Conservation (phyloP, 371 early-diverging fungal species). For the Parasitella parasitica region DNA sequence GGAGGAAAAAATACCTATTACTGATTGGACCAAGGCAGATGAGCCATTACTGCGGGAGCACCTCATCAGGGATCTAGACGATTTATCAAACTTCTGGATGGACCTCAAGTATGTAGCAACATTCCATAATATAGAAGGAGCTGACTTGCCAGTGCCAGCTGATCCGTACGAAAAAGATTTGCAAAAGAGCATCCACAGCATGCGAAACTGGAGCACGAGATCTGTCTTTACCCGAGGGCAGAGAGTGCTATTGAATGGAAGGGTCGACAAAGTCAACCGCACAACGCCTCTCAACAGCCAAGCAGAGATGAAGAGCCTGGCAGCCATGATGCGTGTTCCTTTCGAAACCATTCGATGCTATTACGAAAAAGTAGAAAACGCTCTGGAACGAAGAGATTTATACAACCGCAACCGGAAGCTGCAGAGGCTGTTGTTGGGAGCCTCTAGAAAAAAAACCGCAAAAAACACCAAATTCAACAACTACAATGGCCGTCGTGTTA, state of each 20-base stretch:
- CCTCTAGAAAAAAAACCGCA: neutral
- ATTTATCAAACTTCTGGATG: constrained; percentile 38
- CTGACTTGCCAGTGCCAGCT: neutral
- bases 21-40: constrained; percentile 1
- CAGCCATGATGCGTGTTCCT: neutral
- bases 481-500: constrained; percentile 3
- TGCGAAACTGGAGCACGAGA: neutral
- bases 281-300: constrained; percentile 5
- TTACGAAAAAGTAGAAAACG: constrained; percentile 5
- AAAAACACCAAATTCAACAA: neutral
- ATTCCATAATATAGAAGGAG: neutral
- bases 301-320: neutral
- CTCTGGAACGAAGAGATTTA: neutral
- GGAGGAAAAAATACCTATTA: neutral
- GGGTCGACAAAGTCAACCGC: constrained; percentile 2
- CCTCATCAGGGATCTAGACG: constrained; percentile 8
- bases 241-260: constrained; percentile 12
- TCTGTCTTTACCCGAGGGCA: neutral
- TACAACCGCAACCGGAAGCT: neutral
- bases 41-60: constrained; percentile 18
- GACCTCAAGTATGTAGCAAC: constrained; percentile 34
- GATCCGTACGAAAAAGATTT: neutral
- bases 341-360: neutral
- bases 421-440: neutral
- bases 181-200: neutral